Evolutionary conservation across 768 basidiomycete species (phyloP).

Genomic region (Hebeloma cylindrosporum): DNA sequence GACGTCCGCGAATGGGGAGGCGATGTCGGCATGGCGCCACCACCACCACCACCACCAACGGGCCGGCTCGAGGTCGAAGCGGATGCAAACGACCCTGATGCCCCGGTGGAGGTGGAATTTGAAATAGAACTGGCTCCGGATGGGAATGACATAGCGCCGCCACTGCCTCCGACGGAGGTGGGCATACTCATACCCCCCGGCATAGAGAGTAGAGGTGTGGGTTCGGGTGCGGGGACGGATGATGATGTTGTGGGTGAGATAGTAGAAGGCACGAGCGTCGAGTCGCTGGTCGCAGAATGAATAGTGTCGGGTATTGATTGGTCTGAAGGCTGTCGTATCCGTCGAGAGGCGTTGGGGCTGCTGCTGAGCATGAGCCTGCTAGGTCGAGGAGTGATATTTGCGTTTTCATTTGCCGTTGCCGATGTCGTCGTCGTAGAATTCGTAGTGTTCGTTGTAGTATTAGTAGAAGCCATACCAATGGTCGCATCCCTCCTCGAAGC

Average conservation of each 20-base stretch:
- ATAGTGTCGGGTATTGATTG: slow-evolving; percentile 11
- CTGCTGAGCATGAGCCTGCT: slow-evolving; percentile 36
- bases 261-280: slow-evolving; percentile 1
- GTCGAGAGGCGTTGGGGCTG: slow-evolving; percentile 23
- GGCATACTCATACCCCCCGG: slow-evolving; percentile 23
- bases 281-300: slow-evolving; percentile 11
- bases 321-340: slow-evolving; percentile 11
- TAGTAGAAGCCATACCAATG: background rate
- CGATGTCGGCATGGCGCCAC: slow-evolving; percentile 4
- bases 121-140: background rate
- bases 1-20: slow-evolving; percentile 12
- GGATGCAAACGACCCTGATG: no score
- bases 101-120: background rate
- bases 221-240: background rate
- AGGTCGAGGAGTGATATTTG: slow-evolving; percentile 36
- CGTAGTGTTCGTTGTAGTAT: slow-evolving; percentile 10
- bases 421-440: background rate
- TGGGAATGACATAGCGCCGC: slow-evolving; percentile 1
- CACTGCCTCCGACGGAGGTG: slow-evolving; percentile 8
- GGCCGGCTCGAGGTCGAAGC: no score
- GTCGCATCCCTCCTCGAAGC: slow-evolving; percentile 19
- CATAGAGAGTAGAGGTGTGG: slow-evolving; percentile 18
- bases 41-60: slow-evolving; percentile 7
- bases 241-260: background rate
- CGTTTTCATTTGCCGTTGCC: slow-evolving; percentile 4